Base-by-base conservation (phyloP, 352 stramenopile genomes). In the Thalassiosira hispida region DNA sequence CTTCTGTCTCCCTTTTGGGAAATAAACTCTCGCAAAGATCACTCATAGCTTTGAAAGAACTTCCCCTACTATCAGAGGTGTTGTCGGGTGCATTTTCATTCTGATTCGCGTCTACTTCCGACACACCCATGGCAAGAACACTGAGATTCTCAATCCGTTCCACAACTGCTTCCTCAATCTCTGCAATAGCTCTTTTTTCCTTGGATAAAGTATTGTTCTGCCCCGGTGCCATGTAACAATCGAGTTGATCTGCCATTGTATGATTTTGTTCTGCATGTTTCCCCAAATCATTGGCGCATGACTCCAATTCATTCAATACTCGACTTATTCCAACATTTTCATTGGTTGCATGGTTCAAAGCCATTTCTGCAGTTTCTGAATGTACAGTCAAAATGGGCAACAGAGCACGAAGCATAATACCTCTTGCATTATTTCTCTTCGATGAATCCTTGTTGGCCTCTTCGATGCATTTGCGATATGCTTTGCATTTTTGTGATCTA, bases 241-340 rank as follows among this genome's bases (percentile, higher is more conserved):
- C 71, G 2, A 84, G 63, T 68, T 84, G 76, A 68, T 84, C 76
- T 16, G 76, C 76, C 69, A 84, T 77, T 4, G 57, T 79, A 40
- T 68, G 70, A 59, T 84, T 84, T 7, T 75, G 70, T 49, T 84
- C 76, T 33, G 76, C 55, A 29, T 77, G 79, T 63, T 84, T 84
- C 27, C 60, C 56, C 8, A 84, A 33, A 53, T 84, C 76, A 16
- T 61, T 65, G 12, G 76, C 76, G 63, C 76, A 84, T 56, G 23
- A 25, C 20, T 79, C 76, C 46, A 84, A 64, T 61, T 67, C 46
- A 55, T 68, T 70, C n/a, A 84, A 55, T 72, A 79, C 44, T 49
- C 64, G 44, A 42, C 46, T 56, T 23, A 84, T 79, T 11, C 76
- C 69, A 38, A 84, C 76, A 20, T 27, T 49, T 40, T 84, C 68